Evolutionary conservation across 2,329 filamentous ascomycete species (phyloP).

Genomic region (Endocalyx cinctus): DNA sequence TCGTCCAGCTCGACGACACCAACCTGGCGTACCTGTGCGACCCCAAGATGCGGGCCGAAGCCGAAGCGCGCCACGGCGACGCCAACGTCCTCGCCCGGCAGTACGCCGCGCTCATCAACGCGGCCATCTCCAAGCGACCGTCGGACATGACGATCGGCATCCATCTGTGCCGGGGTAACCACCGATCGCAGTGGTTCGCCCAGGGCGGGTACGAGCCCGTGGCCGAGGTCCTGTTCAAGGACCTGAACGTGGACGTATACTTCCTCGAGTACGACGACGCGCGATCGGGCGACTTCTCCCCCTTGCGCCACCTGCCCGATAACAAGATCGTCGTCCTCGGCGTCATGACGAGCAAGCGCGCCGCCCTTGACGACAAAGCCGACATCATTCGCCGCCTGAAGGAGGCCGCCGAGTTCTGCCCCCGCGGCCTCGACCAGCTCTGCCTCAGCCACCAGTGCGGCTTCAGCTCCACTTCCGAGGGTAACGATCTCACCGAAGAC

Average conservation of each 20-base stretch:
- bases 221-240: constrained; percentile 52
- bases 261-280: constrained; percentile 58
- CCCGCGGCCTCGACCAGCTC: constrained; percentile 49
- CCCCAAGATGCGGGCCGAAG: constrained; percentile 48
- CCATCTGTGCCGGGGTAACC: constrained; percentile 54
- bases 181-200: constrained; percentile 53
- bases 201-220: constrained; percentile 55
- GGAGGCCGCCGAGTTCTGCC: constrained; percentile 43
- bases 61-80: constrained; percentile 47
- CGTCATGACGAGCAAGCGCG: constrained; percentile 52
- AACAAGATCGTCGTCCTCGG: constrained; percentile 53
- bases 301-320: constrained; percentile 47
- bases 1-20: constrained; percentile 55
- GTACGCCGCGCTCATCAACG: constrained; percentile 52
- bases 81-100: constrained; percentile 43
- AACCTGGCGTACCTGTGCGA: constrained; percentile 58
- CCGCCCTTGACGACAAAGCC: constrained; percentile 47
- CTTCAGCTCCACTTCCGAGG: constrained; percentile 52
- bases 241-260: constrained; percentile 53
- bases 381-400: constrained; percentile 34
- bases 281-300: constrained; percentile 50
- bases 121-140: constrained; percentile 46
- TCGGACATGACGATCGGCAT: constrained; percentile 52
- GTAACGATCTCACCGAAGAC: constrained; percentile 50
- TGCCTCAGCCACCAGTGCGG: constrained; percentile 55